Base-by-base conservation (phyloP, 352 stramenopile species). In the Phytophthora europaea region DNA sequence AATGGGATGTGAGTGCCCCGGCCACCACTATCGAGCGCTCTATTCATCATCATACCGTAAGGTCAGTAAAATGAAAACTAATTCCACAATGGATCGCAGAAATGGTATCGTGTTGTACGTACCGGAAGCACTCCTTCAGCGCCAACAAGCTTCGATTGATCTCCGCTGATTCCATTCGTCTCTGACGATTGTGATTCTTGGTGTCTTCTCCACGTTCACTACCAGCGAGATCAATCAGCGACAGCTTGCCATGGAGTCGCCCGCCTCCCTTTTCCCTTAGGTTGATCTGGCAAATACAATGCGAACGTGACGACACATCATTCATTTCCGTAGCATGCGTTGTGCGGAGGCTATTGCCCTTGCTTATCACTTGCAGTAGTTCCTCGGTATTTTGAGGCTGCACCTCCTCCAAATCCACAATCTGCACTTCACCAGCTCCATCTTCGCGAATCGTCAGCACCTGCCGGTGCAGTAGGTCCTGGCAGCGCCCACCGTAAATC, bases 61-160 rank as follows among this genome's bases (percentile, higher is more conserved):
- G 5, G 36, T 60, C 28, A 66, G n/a, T 15, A 43, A 18, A 7
- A 43, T 43, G 12, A 43, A 43, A 15, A 18, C 36, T 43, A 2
- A 43, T 43, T 43, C 12, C 43, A 38, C 9, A 12, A 62, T 31
- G 10, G 38, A 43, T 31, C 60, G 6, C 18, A 48, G 31, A 48
- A 45, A 1, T 72, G 56, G 45, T 26, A 22, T 40, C 3, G 33
- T 74, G 15, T 2, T 28, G 23, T 36, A 64, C 72, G 31, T 58
- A 92, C 74, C 98, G 85, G 72, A 99, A 99, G 20, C 98, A 98
- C 70, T 99, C 98, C 74, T 99, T 99, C 31, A 99, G 73, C 8
- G 98, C 97, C 31, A 99, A 70, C 20, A 99, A 77, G 43, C 93
- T 99, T 61, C 98, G 99, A 76, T 99, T 99, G 66, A 99, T 99